These are phyloP conservation scores for Withania somnifera DNA, from an alignment of 305 asterid species.

Conservation along the genomic window DNA sequence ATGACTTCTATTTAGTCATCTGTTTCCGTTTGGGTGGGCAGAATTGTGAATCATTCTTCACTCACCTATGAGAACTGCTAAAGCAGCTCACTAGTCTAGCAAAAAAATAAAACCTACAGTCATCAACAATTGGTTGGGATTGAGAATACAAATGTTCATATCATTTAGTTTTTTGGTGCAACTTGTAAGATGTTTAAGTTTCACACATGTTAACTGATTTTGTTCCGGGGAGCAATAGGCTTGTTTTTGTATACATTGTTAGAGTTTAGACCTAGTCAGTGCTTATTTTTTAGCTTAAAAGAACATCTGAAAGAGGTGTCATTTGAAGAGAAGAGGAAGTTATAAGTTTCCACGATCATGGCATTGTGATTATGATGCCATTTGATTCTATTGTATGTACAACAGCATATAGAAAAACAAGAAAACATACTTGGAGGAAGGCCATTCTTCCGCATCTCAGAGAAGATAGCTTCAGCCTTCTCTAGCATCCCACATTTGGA, in stretches of 20 bases:
- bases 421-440: constrained; percentile 43
- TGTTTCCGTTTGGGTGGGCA: neutral
- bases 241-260: neutral
- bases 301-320: neutral
- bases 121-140: neutral
- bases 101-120: neutral
- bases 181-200: neutral
- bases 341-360: neutral
- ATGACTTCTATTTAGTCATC: neutral
- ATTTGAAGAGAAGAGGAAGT: neutral
- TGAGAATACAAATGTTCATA: neutral
- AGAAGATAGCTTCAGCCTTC: constrained; percentile 63
- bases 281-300: no score
- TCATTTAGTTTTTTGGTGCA: neutral
- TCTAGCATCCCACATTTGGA: constrained; percentile 51
- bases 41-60: neutral
- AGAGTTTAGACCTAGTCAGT: no score
- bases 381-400: neutral
- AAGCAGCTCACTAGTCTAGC: neutral
- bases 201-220: neutral
- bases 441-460: constrained; percentile 56
- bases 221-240: neutral
- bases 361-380: neutral
- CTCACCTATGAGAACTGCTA: neutral
- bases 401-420: neutral